phyloP scores from a whole-genome alignment of 2,329 filamentous ascomycete species.

The Nannizziopsis barbatae region DNA sequence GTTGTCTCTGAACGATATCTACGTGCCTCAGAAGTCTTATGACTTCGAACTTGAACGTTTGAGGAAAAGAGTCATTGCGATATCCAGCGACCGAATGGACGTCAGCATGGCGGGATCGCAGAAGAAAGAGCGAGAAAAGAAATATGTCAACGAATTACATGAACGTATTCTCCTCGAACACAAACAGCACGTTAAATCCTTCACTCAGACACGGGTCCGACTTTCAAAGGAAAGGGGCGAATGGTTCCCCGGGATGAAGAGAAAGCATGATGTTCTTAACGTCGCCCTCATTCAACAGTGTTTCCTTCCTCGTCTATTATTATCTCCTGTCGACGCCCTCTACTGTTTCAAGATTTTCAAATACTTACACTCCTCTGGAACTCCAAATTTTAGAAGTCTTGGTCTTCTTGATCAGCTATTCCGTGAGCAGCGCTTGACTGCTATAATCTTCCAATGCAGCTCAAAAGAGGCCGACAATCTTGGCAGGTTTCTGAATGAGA shows the following conservation, averaged over 20 bases:
- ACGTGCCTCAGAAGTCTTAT: conserved; percentile 66
- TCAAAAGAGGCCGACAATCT: conserved; percentile 84
- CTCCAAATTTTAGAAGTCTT: conserved; percentile 76
- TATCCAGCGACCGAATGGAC: conserved; percentile 62
- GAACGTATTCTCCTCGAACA: conserved; percentile 63
- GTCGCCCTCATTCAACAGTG: conserved; percentile 78
- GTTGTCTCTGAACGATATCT: conserved; percentile 68
- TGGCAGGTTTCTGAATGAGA: conserved; percentile 77
- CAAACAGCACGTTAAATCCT: conserved; percentile 56
- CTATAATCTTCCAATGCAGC: conserved; percentile 79
- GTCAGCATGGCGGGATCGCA: conserved; percentile 54
- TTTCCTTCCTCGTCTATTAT: conserved; percentile 72
- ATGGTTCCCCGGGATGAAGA: conserved; percentile 62
- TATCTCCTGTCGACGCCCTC: conserved; percentile 78
- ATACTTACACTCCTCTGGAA: conserved; percentile 72
- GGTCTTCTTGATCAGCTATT: conserved; percentile 77
- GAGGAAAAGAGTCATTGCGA: conserved; percentile 53
- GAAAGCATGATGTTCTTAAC: conserved; percentile 56
- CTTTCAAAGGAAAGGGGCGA: conserved; percentile 62
- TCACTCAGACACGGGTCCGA: conserved; percentile 55
- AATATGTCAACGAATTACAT: conserved; percentile 56
- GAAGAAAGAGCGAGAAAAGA: conserved; percentile 59
- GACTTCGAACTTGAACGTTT: conserved; percentile 60
- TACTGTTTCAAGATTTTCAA: conserved; percentile 80
- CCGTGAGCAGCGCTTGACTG: conserved; percentile 64